Conservation (phyloP, 2,329 filamentous ascomycete species). For the Colletotrichum truncatum region DNA sequence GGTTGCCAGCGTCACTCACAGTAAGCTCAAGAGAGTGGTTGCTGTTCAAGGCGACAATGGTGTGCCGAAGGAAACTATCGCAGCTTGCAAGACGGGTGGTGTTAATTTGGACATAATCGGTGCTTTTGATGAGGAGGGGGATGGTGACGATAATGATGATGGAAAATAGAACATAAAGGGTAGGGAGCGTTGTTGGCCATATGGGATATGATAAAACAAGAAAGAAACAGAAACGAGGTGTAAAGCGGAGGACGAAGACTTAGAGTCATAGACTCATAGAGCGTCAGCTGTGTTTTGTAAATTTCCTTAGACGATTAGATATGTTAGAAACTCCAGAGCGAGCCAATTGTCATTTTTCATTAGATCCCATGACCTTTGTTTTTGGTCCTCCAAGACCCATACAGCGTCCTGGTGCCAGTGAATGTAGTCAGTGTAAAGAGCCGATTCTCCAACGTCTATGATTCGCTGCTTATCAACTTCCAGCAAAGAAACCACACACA, state of each 20-base stretch:
- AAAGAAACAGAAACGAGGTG: not conserved
- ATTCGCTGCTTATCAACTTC: too few relatives aligned
- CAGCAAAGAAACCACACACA: too few relatives aligned
- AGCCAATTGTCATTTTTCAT: too few relatives aligned
- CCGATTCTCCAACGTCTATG: too few relatives aligned
- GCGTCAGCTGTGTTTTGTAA: not conserved
- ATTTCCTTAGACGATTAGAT: conserved; percentile 1
- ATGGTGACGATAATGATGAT: not conserved
- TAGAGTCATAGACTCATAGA: not conserved
- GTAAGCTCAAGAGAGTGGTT: conserved; percentile 47
- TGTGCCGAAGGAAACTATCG: conserved; percentile 44
- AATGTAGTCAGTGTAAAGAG: too few relatives aligned
- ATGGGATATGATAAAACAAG: not conserved
- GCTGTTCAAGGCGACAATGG: conserved; percentile 44
- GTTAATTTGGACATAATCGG: conserved; percentile 45
- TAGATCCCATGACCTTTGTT: not conserved
- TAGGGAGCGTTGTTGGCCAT: too few relatives aligned
- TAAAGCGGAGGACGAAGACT: not conserved
- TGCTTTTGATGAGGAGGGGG: conserved; percentile 32
- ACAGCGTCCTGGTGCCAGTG: too few relatives aligned
- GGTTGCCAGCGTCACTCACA: conserved; percentile 39
- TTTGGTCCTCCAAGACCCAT: too few relatives aligned
- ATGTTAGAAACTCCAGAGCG: too few relatives aligned
- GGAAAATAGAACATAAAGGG: not conserved
- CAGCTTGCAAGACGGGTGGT: conserved; percentile 45